Evolutionary conservation across 2,329 filamentous ascomycete species (phyloP).

Genomic region (Pestalotiopsis fici): DNA sequence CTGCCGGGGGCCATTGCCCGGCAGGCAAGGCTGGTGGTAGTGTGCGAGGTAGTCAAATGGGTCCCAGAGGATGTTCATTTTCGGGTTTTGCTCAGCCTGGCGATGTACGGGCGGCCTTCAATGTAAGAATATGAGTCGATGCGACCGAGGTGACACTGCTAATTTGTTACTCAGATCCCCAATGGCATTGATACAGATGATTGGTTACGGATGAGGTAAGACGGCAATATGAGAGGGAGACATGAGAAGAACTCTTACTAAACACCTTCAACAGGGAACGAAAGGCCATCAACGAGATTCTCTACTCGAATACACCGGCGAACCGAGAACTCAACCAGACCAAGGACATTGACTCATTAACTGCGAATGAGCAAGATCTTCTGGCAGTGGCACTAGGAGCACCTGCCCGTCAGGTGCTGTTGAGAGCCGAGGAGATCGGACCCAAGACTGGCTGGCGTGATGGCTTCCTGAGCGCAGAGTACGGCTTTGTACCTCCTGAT

Average conservation of each 20-base stretch:
- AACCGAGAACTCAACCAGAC: slow-evolving; percentile 38
- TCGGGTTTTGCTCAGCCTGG: slow-evolving; percentile 34
- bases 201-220: slow-evolving; percentile 44
- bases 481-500: slow-evolving; percentile 53
- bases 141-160: background rate
- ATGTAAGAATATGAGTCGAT: slow-evolving; percentile 13
- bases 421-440: slow-evolving; percentile 54
- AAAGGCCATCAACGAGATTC: slow-evolving; percentile 47
- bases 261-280: slow-evolving; percentile 34
- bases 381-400: slow-evolving; percentile 54
- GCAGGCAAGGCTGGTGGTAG: slow-evolving; percentile 21
- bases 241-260: slow-evolving; percentile 5
- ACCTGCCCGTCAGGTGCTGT: slow-evolving; percentile 54
- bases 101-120: slow-evolving; percentile 34
- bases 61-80: slow-evolving; percentile 35
- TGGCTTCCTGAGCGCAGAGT: slow-evolving; percentile 50
- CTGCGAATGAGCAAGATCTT: slow-evolving; percentile 47
- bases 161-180: slow-evolving; percentile 37
- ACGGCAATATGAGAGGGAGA: background rate
- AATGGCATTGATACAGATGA: slow-evolving; percentile 44
- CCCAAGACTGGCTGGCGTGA: slow-evolving; percentile 52
- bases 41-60: slow-evolving; percentile 28
- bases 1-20: slow-evolving; percentile 24
- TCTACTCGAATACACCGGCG: slow-evolving; percentile 45
- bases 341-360: slow-evolving; percentile 49